Evolutionary conservation across 495 filamentous ascomycete species (phyloP).

Genomic region (Penicillium egyptiacum): DNA sequence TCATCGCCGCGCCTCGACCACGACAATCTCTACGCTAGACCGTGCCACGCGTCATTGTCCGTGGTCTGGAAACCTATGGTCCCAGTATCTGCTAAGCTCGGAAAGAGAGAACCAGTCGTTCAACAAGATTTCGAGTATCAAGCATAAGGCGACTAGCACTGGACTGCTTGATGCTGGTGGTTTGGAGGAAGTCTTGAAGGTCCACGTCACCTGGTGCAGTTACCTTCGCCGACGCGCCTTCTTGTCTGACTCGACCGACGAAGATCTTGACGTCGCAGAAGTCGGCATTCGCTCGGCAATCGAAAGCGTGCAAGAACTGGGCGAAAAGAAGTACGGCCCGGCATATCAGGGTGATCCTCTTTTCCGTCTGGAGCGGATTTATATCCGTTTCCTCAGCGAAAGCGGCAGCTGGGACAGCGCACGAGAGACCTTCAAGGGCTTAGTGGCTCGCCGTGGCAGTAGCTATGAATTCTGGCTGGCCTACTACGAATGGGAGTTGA

Average conservation of each 20-base stretch:
- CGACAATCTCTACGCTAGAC: slow-evolving; percentile 58
- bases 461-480: slow-evolving; percentile 91
- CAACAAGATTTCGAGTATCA: slow-evolving; percentile 79
- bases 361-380: slow-evolving; percentile 84
- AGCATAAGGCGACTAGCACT: slow-evolving; percentile 85
- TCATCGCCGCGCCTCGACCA: slow-evolving; percentile 36
- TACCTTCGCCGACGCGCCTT: slow-evolving; percentile 85
- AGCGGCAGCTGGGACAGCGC: slow-evolving; percentile 66
- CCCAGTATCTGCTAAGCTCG: slow-evolving; percentile 77
- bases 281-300: slow-evolving; percentile 82
- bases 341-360: slow-evolving; percentile 79
- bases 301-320: slow-evolving; percentile 76
- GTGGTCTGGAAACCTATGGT: slow-evolving; percentile 89
- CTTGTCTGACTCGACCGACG: slow-evolving; percentile 71
- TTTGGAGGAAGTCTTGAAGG: slow-evolving; percentile 81
- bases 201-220: slow-evolving; percentile 90
- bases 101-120: slow-evolving; percentile 74
- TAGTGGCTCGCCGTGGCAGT: slow-evolving; percentile 65
- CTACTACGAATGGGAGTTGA: slow-evolving; percentile 89
- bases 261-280: slow-evolving; percentile 87
- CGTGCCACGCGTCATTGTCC: slow-evolving; percentile 85
- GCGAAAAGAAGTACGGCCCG: slow-evolving; percentile 71
- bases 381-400: slow-evolving; percentile 86
- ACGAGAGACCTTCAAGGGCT: slow-evolving; percentile 69
- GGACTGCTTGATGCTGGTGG: slow-evolving; percentile 71